phyloP scores from a whole-genome alignment of 331 rosid species.

The Malus hybrid region DNA sequence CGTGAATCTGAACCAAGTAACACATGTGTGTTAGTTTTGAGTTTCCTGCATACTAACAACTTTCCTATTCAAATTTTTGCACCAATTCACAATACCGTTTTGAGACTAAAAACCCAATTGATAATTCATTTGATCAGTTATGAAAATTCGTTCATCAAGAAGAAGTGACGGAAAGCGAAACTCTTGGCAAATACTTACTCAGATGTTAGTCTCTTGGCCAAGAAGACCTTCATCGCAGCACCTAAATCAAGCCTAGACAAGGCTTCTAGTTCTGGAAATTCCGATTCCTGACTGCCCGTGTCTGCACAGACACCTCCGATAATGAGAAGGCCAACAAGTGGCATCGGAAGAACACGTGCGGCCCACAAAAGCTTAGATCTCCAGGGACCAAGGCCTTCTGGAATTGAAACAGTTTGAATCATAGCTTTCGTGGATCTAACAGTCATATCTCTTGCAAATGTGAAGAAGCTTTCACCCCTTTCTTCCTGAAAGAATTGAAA shows the following conservation, averaged over 20 bases:
- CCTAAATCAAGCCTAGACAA: constrained; percentile 86
- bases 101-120: background rate
- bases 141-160: background rate
- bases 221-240: constrained; percentile 86
- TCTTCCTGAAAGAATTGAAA: constrained; percentile 42
- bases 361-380: constrained; percentile 94
- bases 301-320: constrained; percentile 77
- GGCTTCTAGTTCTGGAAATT: constrained; percentile 88
- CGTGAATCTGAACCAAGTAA: constrained; percentile 54
- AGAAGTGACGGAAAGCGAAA: background rate
- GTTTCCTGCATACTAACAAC: background rate
- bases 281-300: constrained; percentile 52
- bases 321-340: constrained; percentile 81
- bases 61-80: background rate
- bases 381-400: constrained; percentile 81
- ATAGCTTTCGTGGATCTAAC: constrained; percentile 76
- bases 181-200: constrained; percentile 40
- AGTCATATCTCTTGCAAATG: constrained; percentile 90
- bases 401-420: constrained; percentile 43
- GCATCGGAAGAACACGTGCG: constrained; percentile 94
- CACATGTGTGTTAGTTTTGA: constrained; percentile 16
- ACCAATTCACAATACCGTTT: background rate
- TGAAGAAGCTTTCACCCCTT: constrained; percentile 88
- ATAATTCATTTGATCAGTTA: background rate
- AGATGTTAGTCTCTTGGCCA: constrained; percentile 77